phyloP scores from a whole-genome alignment of 257 asterid species.

The Lycium ferocissimum region DNA sequence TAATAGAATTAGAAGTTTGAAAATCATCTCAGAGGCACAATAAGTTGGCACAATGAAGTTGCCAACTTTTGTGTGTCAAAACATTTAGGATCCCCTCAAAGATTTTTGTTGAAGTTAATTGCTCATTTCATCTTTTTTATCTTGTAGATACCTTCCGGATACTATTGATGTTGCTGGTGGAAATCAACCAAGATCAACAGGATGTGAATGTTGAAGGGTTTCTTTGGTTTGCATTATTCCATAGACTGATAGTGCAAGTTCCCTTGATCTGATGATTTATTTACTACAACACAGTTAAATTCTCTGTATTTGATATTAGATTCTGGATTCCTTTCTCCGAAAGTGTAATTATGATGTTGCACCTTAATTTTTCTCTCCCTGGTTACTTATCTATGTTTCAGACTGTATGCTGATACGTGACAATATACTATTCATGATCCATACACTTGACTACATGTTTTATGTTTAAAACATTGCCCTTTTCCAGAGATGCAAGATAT shows the following conservation, averaged over 20 bases:
- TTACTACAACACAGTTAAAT: background rate
- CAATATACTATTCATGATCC: conserved; percentile 5
- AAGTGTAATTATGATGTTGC: conserved; percentile 23
- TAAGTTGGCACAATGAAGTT: background rate
- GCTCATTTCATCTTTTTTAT: conserved; percentile 13
- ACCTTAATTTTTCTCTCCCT: background rate
- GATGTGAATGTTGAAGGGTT: conserved; percentile 61
- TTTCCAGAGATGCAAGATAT: background rate
- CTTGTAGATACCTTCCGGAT: conserved; percentile 52
- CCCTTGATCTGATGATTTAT: conserved; percentile 28
- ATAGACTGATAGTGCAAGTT: conserved; percentile 10
- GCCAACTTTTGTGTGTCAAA: background rate
- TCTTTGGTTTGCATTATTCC: conserved; percentile 6
- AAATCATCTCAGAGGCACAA: background rate
- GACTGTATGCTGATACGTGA: background rate
- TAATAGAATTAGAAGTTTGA: background rate
- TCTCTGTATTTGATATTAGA: conserved; percentile 18
- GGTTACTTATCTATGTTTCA: background rate
- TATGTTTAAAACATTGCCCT: background rate
- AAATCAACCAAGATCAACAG: conserved; percentile 68
- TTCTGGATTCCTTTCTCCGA: background rate
- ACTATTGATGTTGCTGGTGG: conserved; percentile 65
- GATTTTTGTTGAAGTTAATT: background rate
- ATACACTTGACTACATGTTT: conserved; percentile 3
- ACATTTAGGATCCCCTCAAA: conserved; percentile 7